Percentiles rank a stretch among this genome's conserved stretches.
Conservation (phyloP, 2,329 filamentous ascomycete genomes). For the Epichloe sp. region DNA sequence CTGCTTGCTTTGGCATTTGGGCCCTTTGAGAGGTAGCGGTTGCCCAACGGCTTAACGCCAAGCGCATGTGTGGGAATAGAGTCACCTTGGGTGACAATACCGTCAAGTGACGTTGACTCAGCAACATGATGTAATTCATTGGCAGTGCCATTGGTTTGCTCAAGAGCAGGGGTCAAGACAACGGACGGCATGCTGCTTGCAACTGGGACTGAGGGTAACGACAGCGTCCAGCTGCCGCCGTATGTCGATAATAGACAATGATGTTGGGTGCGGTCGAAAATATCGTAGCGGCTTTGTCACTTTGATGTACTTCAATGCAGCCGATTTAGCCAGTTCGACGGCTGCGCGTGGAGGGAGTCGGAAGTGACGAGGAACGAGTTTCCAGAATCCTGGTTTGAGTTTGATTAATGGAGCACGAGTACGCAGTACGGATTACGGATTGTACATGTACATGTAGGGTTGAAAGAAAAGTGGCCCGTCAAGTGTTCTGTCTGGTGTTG, state of each 20-base stretch:
- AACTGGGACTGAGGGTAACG: not conserved
- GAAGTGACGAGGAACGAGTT: not conserved
- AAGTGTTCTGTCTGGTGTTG: too few relatives aligned
- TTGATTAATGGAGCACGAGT: too few relatives aligned
- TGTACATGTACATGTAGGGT: too few relatives aligned
- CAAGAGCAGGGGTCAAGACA: not conserved
- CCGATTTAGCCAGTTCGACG: not conserved
- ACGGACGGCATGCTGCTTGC: conserved; percentile 2
- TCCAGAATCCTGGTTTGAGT: not conserved
- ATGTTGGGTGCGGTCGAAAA: not conserved
- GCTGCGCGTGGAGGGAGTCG: not conserved
- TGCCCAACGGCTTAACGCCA: conserved; percentile 75
- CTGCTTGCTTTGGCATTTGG: conserved; percentile 53
- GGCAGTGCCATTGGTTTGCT: not conserved
- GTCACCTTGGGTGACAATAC: conserved; percentile 10
- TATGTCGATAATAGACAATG: not conserved
- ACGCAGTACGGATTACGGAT: too few relatives aligned
- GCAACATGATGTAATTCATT: not conserved
- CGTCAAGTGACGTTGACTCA: not conserved
- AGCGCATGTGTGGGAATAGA: conserved; percentile 68
- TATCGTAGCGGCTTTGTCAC: not conserved
- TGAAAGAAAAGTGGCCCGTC: not conserved
- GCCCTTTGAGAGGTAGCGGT: conserved; percentile 55
- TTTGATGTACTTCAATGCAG: not conserved
- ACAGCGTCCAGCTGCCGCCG: not conserved